Base-by-base conservation (phyloP, 768 basidiomycete species). In the Leccinum longicurvipes region DNA sequence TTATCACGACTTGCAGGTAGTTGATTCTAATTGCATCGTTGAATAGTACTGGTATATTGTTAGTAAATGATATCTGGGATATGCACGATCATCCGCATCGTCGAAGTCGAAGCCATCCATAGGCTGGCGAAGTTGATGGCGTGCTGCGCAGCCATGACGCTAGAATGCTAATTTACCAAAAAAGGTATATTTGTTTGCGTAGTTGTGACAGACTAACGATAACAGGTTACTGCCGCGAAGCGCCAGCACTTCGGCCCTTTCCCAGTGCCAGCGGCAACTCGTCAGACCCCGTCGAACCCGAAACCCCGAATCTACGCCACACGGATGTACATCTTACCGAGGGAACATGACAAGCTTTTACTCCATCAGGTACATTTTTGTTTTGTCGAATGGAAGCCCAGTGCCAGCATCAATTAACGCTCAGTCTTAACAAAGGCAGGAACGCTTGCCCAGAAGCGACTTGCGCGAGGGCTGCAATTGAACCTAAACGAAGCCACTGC, bases 401-500 rank as follows among this genome's bases (percentile, higher is more conserved):
- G 39, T 8, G 11, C 29, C 50, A 39, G 49, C 44, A 52, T 31
- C 39, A 41, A 41, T 41, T 48, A 4, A 42, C 11, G 24, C 21
- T 21, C 17, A 11, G 6, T 55, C 45, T 25, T n/a, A 48, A 21
- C 32, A 47, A 63, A 93, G 87, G 83, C 87, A 25, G 97, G 97
- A 23, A 85, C 82, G 58, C 82, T 98, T 17, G 93, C 97, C 1
- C 96, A 98, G 73, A 89, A 93, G 65, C 88, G 97, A 39, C 85
- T 99, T 15, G 96, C 96, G 5, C 82, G 97, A n/a, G 97, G 97
- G 9, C 69, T 96, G 32, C 81, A 81, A 53, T 82, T 98, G 53
- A 98, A 98, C 73, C 75, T 85, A 58, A 82, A 90, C 3, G 97
- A 99, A 73, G 87, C 94, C 0, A 82, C 86, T 14, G 94, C 92